Percentiles rank a stretch among this genome's conserved stretches.
Evolutionary conservation across 306 rosid species (phyloP).

Genomic region (Notholithocarpus densiflorus): DNA sequence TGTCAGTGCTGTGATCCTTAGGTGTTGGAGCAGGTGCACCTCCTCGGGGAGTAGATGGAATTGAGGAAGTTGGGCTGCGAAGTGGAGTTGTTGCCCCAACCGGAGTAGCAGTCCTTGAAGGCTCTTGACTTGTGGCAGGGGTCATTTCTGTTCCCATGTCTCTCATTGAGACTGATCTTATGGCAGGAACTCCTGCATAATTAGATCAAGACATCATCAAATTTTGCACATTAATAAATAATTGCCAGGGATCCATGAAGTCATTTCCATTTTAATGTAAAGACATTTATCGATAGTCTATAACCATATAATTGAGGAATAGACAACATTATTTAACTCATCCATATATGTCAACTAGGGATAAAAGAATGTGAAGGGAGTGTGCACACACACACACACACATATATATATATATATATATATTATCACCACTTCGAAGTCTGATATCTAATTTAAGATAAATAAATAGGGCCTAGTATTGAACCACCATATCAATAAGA

Average conservation of each 20-base stretch:
- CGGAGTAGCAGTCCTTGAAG: conserved; percentile 89
- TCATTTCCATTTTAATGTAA: neutral
- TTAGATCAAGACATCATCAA: conserved; percentile 4
- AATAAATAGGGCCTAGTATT: neutral
- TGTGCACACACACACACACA: too few relatives aligned
- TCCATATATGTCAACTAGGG: neutral
- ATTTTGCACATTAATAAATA: neutral
- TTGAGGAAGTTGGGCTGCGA: conserved; percentile 78
- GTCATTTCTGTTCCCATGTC: conserved; percentile 99
- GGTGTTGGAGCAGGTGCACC: conserved; percentile 74
- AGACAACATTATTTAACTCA: neutral
- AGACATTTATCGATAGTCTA: neutral
- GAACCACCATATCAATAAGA: conserved; percentile 5
- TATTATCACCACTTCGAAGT: neutral
- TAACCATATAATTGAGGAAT: neutral
- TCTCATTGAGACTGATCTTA: conserved; percentile 94
- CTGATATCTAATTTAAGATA: neutral
- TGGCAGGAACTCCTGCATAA: conserved; percentile 58
- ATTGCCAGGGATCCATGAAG: neutral
- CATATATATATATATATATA: neutral
- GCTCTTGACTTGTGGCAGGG: conserved; percentile 87
- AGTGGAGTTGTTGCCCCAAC: conserved; percentile 74
- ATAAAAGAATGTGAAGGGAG: neutral
- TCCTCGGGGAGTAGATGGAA: conserved; percentile 84
- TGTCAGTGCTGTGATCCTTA: conserved; percentile 24